Conservation (phyloP, 1,139 yeast species). For the Lodderomyces elongisporus region DNA sequence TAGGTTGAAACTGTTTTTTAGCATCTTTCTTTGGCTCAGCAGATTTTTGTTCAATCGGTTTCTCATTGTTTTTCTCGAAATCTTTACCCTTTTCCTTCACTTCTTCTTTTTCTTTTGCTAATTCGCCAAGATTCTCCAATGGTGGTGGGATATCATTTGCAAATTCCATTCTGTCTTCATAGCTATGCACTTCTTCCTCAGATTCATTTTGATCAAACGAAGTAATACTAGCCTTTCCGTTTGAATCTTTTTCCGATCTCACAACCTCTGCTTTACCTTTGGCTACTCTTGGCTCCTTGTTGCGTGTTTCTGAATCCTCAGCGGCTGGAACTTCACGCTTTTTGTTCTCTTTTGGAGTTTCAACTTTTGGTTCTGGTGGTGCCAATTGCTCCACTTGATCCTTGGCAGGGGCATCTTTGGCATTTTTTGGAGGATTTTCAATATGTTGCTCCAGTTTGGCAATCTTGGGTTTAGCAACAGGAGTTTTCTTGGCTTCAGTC, state of each 20-base stretch:
- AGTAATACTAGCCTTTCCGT: too few relatives aligned
- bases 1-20: too few relatives aligned
- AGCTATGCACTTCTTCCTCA: background rate
- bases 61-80: background rate
- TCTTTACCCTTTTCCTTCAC: background rate
- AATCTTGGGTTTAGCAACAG: constrained; percentile 10
- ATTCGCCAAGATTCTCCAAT: too few relatives aligned
- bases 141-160: too few relatives aligned
- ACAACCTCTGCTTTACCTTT: background rate
- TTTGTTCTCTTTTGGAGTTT: constrained; percentile 10
- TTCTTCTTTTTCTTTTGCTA: background rate
- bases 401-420: constrained; percentile 9
- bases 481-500: constrained; percentile 14
- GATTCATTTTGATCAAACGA: too few relatives aligned
- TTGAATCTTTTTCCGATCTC: too few relatives aligned
- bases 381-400: constrained; percentile 15
- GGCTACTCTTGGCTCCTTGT: too few relatives aligned
- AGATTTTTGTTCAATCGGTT: background rate
- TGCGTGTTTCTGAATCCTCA: background rate
- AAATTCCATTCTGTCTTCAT: too few relatives aligned
- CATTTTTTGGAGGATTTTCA: constrained; percentile 10
- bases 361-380: constrained; percentile 23
- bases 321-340: constrained; percentile 4
- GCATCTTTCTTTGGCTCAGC: too few relatives aligned
- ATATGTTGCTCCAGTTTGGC: constrained; percentile 9